Evolutionary conservation across 2,329 filamentous ascomycete genomes (phyloP), one percentile per base, ranked within the genome.

Genomic region (Hypoxylon sp.): DNA sequence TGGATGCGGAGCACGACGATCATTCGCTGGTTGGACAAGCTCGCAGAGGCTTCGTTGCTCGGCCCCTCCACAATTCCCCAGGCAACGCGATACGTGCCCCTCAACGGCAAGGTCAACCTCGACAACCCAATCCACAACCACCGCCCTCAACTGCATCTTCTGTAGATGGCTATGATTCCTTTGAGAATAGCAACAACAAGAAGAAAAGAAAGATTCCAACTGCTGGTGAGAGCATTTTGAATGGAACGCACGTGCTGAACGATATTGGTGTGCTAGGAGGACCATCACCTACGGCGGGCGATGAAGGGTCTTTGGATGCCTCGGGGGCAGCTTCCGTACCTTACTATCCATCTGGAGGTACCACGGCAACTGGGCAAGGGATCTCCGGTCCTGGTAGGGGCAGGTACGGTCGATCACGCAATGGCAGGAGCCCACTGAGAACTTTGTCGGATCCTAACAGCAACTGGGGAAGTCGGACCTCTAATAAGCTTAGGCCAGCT

Each of bases 111-210:
- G 82, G 85, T n/a, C 78, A 81, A 30, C 68, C 79, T 30, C 83
- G 82, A 63, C 81, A 83, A 52, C 63, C 78, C 2, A 83, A 83
- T 60, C 79, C 82, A 16, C 84, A 88, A 45, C 87, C 88, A 21
- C 86, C 90, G 51, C 86, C 85, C 45, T 93, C 92, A 11, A 89
- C 90, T 23, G 85, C 87, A 5, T 91, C 90, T 3, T 91, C 90
- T 2, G 82, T 88, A 9, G 95, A 98, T 77, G 94, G 94, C 12
- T 98, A 98, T 78, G 96, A 99, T 78, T 96, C 93, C 5, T 97
- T 97, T 74, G 96, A 99, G 79, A 98, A 98, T 74, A 97, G 93
- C 34, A 98, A 97, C 78, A 99, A 99, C 78, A 99, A 99, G 81
- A 99, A 98, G 83, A 98, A 99, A 80, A 88, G 96, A 71, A 99